Percentiles rank a stretch among this genome's conserved stretches.
phyloP scores from a whole-genome alignment of 108 stramenopile species.

The Skeletonema tropicum region DNA sequence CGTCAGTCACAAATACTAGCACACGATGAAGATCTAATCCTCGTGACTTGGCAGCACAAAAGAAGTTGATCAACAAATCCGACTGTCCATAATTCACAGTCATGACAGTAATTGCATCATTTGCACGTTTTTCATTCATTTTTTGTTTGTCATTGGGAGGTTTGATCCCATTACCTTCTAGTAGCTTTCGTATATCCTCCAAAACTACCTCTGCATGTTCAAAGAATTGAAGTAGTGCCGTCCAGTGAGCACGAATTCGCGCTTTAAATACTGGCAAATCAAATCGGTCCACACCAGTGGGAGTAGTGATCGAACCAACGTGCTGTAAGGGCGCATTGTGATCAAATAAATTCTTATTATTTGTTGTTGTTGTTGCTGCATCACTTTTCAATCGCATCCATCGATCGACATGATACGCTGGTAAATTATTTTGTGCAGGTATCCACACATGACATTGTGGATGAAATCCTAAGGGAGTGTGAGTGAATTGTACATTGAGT shows the following conservation, averaged over 20 bases:
- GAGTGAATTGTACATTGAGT: constrained; percentile 16
- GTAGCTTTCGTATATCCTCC: not conserved
- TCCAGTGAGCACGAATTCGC: constrained; percentile 1
- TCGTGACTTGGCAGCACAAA: constrained; percentile 56
- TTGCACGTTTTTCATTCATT: not conserved
- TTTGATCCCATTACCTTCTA: not conserved
- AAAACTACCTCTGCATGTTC: constrained; percentile 2
- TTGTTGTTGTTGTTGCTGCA: constrained; percentile 6
- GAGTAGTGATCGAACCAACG: constrained; percentile 1
- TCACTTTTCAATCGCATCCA: not conserved
- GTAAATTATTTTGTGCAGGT: constrained; percentile 3
- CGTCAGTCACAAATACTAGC: constrained; percentile 72
- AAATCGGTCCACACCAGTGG: constrained; percentile 5
- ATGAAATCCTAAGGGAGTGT: not conserved
- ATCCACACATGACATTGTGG: constrained; percentile 16
- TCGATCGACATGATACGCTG: constrained; percentile 8
- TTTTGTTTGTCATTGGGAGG: not conserved
- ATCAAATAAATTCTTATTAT: not conserved
- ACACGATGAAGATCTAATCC: constrained; percentile 30
- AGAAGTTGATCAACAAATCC: constrained; percentile 75
- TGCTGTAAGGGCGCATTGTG: not conserved
- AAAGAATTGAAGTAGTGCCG: constrained; percentile 4
- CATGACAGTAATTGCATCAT: constrained; percentile 70
- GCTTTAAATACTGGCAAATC: not conserved
- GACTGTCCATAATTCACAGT: constrained; percentile 70